Conservation (phyloP, 441 rosid species). For the Flueggea neowawraea region DNA sequence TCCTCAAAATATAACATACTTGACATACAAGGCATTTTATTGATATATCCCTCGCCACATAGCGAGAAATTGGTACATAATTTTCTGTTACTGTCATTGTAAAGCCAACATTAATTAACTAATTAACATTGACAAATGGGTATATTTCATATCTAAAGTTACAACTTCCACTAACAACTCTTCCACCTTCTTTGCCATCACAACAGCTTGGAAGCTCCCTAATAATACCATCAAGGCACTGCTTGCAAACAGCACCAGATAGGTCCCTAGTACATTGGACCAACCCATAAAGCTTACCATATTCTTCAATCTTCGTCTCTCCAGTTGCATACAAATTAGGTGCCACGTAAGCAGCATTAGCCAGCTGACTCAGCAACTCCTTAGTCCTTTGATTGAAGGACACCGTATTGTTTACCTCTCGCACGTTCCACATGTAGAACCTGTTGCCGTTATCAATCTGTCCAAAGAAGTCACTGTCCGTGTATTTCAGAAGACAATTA, state of each 20-base stretch:
- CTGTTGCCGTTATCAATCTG: slow-evolving; percentile 46
- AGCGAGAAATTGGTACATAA: no score
- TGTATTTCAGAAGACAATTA: slow-evolving; percentile 57
- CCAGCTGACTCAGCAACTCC: slow-evolving; percentile 33
- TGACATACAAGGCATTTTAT: no score
- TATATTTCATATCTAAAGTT: slow-evolving; percentile 47
- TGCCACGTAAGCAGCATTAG: slow-evolving; percentile 16
- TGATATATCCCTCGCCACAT: no score
- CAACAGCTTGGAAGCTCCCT: slow-evolving; percentile 42
- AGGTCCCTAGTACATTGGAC: slow-evolving; percentile 45
- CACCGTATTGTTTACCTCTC: slow-evolving; percentile 32
- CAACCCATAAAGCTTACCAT: slow-evolving; percentile 31
- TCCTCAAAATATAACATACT: no score
- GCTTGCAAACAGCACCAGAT: slow-evolving; percentile 24
- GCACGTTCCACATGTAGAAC: slow-evolving; percentile 48
- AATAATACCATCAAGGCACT: slow-evolving; percentile 39
- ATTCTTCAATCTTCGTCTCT: slow-evolving; percentile 10
- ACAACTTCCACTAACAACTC: slow-evolving; percentile 48
- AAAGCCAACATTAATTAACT: no score
- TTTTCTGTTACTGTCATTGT: no score
- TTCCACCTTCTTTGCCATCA: slow-evolving; percentile 50
- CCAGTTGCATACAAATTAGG: slow-evolving; percentile 34
- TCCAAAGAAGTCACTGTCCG: slow-evolving; percentile 47
- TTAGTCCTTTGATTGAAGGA: slow-evolving; percentile 46
- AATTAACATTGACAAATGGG: slow-evolving; percentile 29